Evolutionary conservation across 2,329 filamentous ascomycete genomes (phyloP), one percentile per base, ranked within the genome.

Genomic region (Talaromyces sp.): DNA sequence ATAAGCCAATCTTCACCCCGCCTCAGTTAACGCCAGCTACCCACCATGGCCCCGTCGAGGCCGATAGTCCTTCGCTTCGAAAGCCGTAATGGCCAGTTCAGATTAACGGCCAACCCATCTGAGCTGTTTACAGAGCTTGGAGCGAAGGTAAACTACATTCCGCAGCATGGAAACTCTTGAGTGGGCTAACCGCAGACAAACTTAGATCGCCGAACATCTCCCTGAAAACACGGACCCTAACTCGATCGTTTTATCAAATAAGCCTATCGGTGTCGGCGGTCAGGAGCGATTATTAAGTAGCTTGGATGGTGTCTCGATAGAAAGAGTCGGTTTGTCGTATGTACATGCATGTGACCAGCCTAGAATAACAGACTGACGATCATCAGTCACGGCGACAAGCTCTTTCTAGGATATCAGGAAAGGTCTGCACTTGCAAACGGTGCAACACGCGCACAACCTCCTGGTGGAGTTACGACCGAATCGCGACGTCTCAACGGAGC

Each of bases 31-130:
- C 42, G 28, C 62, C 42, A 44, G 28, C 23, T 35, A 57, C 33
- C 50, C 65, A 67, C 54, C 40, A 79, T 79, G 77, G 69, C 76
- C 46, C 66, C 72, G 25, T 69, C 76, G 55, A 68, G 72, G 73
- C 79, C 73, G 67, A 96, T 96, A 87, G 83, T 96, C 72, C 82
- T 97, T 62, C 87, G 93, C 76, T 90, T 96, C 69, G 88, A 93
- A 71, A 92, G 92, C 74, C 92, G 91, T 67, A 92, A 97, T 80
- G 95, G 95, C 80, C 95, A 95, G 83, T 88, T 93, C 77, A 89
- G 95, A 69, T 82, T 98, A 71, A 90, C 83, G 58, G 85, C 96
- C 68, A 88, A 93, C 69, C 85, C 88, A 58, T 83, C 84, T 46
- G 87, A 90, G 66, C 87, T 88, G 0, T 96, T 98, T 74, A 73